Evolutionary conservation across 1,139 yeast species (phyloP).

Genomic region (Hanseniaspora gamundiae): DNA sequence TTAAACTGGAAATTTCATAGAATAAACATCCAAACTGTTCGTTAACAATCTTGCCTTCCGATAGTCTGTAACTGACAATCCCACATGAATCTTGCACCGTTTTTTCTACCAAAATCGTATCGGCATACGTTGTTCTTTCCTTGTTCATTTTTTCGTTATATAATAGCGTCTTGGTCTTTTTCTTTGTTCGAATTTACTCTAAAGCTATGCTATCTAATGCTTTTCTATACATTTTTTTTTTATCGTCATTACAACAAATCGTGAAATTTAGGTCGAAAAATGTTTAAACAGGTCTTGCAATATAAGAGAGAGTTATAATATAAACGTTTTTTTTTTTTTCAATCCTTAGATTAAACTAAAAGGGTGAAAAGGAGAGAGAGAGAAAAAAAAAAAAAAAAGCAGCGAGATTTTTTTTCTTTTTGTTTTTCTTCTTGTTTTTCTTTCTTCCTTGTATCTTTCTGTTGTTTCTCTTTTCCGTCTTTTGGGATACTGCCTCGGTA

Average conservation of each 20-base stretch:
- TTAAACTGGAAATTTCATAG: constrained; percentile 37
- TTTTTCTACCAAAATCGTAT: constrained; percentile 33
- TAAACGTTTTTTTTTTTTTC: too few relatives aligned
- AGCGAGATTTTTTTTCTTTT: background rate
- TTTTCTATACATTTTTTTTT: too few relatives aligned
- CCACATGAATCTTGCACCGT: constrained; percentile 33
- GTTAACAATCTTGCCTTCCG: constrained; percentile 35
- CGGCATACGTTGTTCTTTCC: constrained; percentile 32
- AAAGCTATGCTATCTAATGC: too few relatives aligned
- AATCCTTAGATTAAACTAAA: too few relatives aligned
- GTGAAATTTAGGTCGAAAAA: too few relatives aligned
- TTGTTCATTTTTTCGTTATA: constrained; percentile 10
- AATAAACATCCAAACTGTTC: constrained; percentile 44
- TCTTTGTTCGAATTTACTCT: background rate
- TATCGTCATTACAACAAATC: too few relatives aligned
- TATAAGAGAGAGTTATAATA: too few relatives aligned
- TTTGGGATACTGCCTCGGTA: too few relatives aligned
- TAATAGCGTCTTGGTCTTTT: constrained; percentile 3
- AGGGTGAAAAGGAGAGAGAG: too few relatives aligned
- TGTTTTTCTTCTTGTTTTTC: background rate
- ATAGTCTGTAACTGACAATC: constrained; percentile 32
- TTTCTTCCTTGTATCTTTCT: background rate
- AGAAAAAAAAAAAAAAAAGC: background rate
- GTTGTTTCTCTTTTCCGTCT: too few relatives aligned
- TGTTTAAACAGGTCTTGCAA: too few relatives aligned